A percentile compares a stretch with the other conserved stretches of the same genome.
phyloP scores from a whole-genome alignment of 306 rosid genomes.

The Begonia fuchsioides region DNA sequence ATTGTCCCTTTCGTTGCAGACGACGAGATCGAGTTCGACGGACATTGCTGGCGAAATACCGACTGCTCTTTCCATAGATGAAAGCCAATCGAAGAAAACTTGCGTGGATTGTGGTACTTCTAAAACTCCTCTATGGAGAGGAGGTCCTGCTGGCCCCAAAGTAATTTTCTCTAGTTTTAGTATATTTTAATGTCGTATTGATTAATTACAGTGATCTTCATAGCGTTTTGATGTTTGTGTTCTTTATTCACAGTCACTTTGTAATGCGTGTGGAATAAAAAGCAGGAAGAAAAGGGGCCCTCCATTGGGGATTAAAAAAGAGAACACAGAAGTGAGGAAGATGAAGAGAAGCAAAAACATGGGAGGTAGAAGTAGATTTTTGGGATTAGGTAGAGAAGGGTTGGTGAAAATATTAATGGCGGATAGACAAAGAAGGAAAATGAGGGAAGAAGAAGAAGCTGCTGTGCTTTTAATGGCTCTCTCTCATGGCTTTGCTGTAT shows the following conservation, averaged over 20 bases:
- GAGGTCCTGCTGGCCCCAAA: constrained; percentile 97
- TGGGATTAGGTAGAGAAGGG: constrained; percentile 53
- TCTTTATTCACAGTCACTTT: constrained; percentile 39
- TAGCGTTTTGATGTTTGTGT: too few relatives aligned
- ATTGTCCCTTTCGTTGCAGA: constrained; percentile 21
- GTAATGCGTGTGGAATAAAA: constrained; percentile 96
- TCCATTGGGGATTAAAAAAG: constrained; percentile 44
- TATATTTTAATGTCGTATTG: too few relatives aligned
- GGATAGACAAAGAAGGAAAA: constrained; percentile 33
- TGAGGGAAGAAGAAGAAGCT: constrained; percentile 87
- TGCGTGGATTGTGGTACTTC: constrained; percentile 93
- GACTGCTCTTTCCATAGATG: constrained; percentile 22
- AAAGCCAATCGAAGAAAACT: constrained; percentile 37
- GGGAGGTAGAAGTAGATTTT: constrained; percentile 8
- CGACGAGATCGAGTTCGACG: constrained; percentile 45
- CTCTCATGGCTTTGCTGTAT: constrained; percentile 69
- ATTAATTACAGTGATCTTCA: too few relatives aligned
- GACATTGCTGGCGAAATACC: constrained; percentile 29
- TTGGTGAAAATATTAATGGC: constrained; percentile 58
- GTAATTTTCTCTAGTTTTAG: constrained; percentile 13
- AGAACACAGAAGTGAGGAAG: constrained; percentile 26
- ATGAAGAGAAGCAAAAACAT: constrained; percentile 16
- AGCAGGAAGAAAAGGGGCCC: constrained; percentile 92
- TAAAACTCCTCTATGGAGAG: constrained; percentile 89
- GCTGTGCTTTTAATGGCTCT: constrained; percentile 91